Evolutionary conservation across 768 basidiomycete genomes (phyloP).

Genomic region (Pleurotus eryngii): DNA sequence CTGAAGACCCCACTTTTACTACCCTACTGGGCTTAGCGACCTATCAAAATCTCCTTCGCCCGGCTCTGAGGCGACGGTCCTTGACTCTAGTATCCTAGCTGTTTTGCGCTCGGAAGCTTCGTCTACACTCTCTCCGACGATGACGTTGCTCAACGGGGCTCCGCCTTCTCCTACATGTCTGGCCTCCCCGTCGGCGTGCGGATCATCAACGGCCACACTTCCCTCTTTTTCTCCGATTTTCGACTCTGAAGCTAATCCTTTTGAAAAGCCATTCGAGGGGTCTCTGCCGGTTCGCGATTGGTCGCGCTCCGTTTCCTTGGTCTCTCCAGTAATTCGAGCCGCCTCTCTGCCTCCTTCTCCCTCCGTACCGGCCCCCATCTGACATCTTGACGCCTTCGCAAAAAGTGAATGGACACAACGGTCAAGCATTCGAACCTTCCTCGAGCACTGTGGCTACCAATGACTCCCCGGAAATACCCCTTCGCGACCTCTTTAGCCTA

Average conservation of each 20-base stretch:
- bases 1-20: slow-evolving; percentile 4
- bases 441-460: not conserved
- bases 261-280: not conserved
- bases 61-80: not conserved
- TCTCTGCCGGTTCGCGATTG: not conserved
- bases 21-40: not conserved
- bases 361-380: not conserved
- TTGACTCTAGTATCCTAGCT: not conserved
- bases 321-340: slow-evolving; percentile 2
- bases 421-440: not conserved
- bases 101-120: not conserved
- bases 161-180: not conserved
- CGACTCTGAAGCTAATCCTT: not conserved
- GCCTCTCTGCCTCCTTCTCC: not conserved
- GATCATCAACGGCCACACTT: not conserved
- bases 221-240: not conserved
- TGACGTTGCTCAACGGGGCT: slow-evolving; percentile 3
- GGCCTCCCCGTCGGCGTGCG: not conserved
- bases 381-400: not conserved
- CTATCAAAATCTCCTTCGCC: not conserved
- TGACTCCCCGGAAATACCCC: not conserved
- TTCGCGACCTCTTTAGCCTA: not conserved
- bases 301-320: not conserved
- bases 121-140: not conserved
- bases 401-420: not conserved